phyloP scores from a whole-genome alignment of 75 land plant species.

The Sequoia sempervirens region DNA sequence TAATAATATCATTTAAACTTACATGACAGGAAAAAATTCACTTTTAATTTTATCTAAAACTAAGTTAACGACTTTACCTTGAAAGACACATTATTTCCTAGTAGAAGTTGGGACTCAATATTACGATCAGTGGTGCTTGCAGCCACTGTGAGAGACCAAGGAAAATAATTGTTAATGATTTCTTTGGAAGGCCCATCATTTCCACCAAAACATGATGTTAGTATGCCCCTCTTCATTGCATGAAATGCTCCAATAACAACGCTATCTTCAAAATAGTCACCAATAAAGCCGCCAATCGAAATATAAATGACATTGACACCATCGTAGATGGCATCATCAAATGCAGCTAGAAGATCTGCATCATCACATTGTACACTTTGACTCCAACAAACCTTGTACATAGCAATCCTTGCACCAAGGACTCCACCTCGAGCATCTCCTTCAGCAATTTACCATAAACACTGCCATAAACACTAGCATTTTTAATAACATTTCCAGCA shows the following conservation, averaged over 20 bases:
- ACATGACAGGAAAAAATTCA: too few relatives aligned
- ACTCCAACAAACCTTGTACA: constrained; percentile 74
- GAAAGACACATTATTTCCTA: constrained; percentile 6
- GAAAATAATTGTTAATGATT: constrained; percentile 28
- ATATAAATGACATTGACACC: too few relatives aligned
- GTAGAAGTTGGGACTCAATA: constrained; percentile 5
- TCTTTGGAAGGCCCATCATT: constrained; percentile 26
- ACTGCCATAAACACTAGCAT: too few relatives aligned
- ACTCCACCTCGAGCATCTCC: too few relatives aligned
- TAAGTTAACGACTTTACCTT: constrained; percentile 1
- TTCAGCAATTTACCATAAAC: too few relatives aligned
- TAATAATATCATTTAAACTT: too few relatives aligned
- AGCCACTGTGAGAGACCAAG: constrained; percentile 51
- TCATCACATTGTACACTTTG: too few relatives aligned
- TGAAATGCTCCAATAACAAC: constrained; percentile 24
- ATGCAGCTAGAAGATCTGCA: too few relatives aligned
- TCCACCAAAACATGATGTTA: constrained; percentile 31
- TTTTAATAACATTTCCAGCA: too few relatives aligned
- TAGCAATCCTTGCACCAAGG: too few relatives aligned
- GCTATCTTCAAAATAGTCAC: constrained; percentile 70
- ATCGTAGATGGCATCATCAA: too few relatives aligned
- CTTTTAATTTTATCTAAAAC: too few relatives aligned
- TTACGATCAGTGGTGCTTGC: constrained; percentile 35
- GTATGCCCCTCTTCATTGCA: constrained; percentile 21
- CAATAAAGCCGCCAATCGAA: constrained; percentile 14